These are phyloP conservation scores for Rhynchospora pubera DNA, from an alignment of 176 grass and related monocot species.

Conservation along the genomic window DNA sequence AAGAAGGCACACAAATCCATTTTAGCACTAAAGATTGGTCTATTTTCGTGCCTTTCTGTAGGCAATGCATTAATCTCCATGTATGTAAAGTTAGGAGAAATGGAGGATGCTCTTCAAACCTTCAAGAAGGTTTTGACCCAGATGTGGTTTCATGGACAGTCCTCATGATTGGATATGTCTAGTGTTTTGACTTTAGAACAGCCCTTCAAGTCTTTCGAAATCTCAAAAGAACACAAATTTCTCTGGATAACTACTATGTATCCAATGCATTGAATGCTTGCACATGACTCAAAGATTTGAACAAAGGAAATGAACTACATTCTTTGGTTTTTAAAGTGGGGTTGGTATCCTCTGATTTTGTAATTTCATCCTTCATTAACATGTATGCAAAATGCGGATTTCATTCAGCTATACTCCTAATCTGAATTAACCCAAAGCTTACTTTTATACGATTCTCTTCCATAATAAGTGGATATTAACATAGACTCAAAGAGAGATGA, in stretches of 20 bases:
- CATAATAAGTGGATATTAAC: too few relatives aligned
- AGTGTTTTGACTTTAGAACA: conserved; percentile 44
- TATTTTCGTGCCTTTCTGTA: conserved; percentile 46
- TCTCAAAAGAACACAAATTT: conserved; percentile 38
- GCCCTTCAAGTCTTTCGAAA: conserved; percentile 52
- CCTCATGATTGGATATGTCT: conserved; percentile 63
- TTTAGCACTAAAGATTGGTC: conserved; percentile 52
- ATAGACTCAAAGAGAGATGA: too few relatives aligned
- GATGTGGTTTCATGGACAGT: conserved; percentile 79
- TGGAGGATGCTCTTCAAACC: conserved; percentile 35
- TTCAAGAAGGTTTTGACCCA: conserved; percentile 36
- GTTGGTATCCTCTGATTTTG: conserved; percentile 45
- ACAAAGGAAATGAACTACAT: conserved; percentile 64
- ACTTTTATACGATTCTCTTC: conserved; percentile 26
- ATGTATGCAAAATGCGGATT: conserved; percentile 87
- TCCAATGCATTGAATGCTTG: conserved; percentile 57
- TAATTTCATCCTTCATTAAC: conserved; percentile 61
- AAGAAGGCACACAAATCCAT: conserved; percentile 71
- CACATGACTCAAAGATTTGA: conserved; percentile 48
- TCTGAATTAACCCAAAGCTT: conserved; percentile 32
- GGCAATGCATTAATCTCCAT: conserved; percentile 73
- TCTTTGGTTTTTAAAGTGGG: conserved; percentile 65
- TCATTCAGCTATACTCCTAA: conserved; percentile 43
- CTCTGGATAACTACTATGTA: conserved; percentile 50
- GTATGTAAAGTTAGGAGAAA: conserved; percentile 51